These are phyloP conservation scores for Epichloe scottii DNA, from an alignment of 2,329 filamentous ascomycete genomes.

Conservation along the genomic window DNA sequence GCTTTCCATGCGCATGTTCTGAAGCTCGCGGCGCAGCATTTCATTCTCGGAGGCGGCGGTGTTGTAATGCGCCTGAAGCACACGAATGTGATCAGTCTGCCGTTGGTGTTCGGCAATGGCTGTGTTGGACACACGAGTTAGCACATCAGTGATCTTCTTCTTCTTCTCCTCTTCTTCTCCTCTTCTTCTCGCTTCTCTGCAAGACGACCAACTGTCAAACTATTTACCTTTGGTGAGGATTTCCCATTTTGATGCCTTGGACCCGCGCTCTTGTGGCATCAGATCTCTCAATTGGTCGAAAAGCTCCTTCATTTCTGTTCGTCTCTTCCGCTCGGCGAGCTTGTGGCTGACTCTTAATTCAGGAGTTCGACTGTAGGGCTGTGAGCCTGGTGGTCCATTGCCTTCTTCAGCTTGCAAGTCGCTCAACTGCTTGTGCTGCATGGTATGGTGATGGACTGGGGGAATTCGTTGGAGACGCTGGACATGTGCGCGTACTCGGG, in stretches of 20 bases:
- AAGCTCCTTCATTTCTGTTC: constrained; percentile 80
- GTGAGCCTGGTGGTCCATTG: constrained; percentile 38
- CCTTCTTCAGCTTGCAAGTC: constrained; percentile 51
- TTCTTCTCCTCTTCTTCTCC: neutral
- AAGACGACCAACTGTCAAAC: neutral
- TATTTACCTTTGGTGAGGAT: constrained; percentile 70
- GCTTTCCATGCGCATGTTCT: constrained; percentile 33
- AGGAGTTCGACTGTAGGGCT: constrained; percentile 72
- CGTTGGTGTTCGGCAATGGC: constrained; percentile 51
- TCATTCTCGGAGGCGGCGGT: constrained; percentile 31
- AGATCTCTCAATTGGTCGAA: constrained; percentile 71
- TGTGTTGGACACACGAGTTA: constrained; percentile 14
- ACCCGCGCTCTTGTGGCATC: constrained; percentile 68
- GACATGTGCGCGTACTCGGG: constrained; percentile 38
- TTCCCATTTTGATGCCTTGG: constrained; percentile 84
- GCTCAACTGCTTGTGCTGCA: constrained; percentile 61
- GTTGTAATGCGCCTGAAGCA: constrained; percentile 32
- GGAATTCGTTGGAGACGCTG: constrained; percentile 40
- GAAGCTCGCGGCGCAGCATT: constrained; percentile 35
- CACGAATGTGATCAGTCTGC: constrained; percentile 35
- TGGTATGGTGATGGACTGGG: constrained; percentile 57
- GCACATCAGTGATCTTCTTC: neutral
- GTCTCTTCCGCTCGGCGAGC: constrained; percentile 68
- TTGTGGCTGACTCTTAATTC: constrained; percentile 77
- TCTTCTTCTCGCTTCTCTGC: neutral